Base-by-base conservation (phyloP, 192 early-diverging fungal genomes). In the Podila epigama region DNA sequence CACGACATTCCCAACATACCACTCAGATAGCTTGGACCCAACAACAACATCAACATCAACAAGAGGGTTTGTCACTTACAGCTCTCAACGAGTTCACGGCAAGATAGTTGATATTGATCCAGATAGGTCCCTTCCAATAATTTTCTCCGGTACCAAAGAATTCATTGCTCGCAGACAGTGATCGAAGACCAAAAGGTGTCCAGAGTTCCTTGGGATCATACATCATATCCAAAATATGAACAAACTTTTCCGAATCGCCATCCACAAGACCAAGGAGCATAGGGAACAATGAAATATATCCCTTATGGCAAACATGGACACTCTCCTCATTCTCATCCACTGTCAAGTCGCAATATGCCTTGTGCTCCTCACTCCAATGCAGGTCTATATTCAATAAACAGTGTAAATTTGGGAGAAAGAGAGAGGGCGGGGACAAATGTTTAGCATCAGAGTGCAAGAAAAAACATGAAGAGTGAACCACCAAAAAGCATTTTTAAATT, bases 91-190 rank as follows among this genome's bases (percentile, higher is more conserved):
- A 85, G 31, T 87, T 83, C 28, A 96, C 68, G 1, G 89, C 85
- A 22, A 98, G 78, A 70, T 97, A 98, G 77, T 97, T 95, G 57
- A 94, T 82, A 62, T 96, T 96, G 58, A 96, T 87, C 97, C 97
- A 98, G 33, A 96, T 88, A 1, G 94, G 93, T 3, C 95, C 97
- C 58, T 92, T 86, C 97, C 95, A 98, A 79, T 98, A 98, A 75
- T 95, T 92, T 79, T 98, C 97, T 60, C 88, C 93, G 4, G 89
- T 90, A 3, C 89, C 89, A 68, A 87, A 96, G 44, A 80, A 89
- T 29, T 72, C 64, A 68, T 92, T 88, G 22, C 70, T 72, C 27
- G 72, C 83, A 1, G 91, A 91, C 41, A 94, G 57, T 36, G 91
- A 92, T 20, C 90, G 87, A 25, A 92, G 62, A 32, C 92, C 92